These are phyloP conservation scores for Komagataella ulmi DNA, from an alignment of 805 yeast species.

Conservation along the genomic window DNA sequence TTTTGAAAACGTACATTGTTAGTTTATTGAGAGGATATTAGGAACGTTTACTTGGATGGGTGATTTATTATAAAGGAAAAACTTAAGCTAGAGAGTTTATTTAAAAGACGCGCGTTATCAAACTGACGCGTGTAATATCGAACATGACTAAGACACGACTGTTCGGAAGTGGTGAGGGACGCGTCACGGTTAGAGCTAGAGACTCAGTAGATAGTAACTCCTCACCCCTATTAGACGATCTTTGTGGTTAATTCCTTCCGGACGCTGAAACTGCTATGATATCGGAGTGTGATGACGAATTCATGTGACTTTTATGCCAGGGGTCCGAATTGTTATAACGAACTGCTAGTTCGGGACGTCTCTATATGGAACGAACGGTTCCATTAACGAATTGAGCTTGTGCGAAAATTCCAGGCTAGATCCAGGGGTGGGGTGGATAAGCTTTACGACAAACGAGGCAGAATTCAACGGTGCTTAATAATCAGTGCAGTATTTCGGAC, in stretches of 20 bases:
- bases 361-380: not conserved
- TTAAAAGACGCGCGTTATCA: not conserved
- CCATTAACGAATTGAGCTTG: not conserved
- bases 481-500: not conserved
- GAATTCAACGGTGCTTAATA: too few species aligned
- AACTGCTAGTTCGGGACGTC: not conserved
- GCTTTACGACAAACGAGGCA: not conserved
- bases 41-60: not conserved
- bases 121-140: not conserved
- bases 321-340: not conserved
- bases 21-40: not conserved
- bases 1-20: conserved; percentile 69
- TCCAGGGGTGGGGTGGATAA: not conserved
- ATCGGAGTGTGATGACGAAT: not conserved
- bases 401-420: not conserved
- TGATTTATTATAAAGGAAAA: not conserved
- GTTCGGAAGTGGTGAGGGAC: not conserved
- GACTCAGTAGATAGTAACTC: not conserved
- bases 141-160: not conserved
- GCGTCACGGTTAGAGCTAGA: not conserved
- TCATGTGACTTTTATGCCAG: not conserved
- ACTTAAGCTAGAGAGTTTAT: not conserved
- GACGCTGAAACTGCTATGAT: not conserved
- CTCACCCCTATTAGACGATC: not conserved
- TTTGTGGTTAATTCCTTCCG: not conserved